These are phyloP conservation scores for Aureobasidium sp. DNA, from an alignment of 2,329 filamentous ascomycete genomes.

Conservation along the genomic window DNA sequence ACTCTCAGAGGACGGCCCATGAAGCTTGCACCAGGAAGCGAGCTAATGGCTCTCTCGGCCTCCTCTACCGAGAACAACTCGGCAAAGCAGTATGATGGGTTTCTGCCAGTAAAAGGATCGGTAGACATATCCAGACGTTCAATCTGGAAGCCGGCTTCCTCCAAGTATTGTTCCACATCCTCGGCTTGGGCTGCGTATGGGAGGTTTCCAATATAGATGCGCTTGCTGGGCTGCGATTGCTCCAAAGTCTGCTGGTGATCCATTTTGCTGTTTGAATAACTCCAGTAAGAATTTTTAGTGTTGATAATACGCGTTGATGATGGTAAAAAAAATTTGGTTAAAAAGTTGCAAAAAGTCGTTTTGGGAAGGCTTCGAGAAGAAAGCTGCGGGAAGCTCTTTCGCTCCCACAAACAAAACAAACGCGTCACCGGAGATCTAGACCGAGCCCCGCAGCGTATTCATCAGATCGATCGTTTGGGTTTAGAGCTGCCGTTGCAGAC, in stretches of 20 bases:
- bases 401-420: conserved; percentile 9
- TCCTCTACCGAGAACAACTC: conserved; percentile 52
- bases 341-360: conserved; percentile 3
- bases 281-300: not conserved
- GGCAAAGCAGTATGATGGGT: conserved; percentile 68
- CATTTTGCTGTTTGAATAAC: not conserved
- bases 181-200: conserved; percentile 45
- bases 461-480: not conserved
- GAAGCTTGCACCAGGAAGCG: conserved; percentile 47
- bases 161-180: conserved; percentile 44
- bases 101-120: conserved; percentile 59
- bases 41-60: conserved; percentile 50
- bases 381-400: conserved; percentile 1
- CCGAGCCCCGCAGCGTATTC: not conserved
- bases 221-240: conserved; percentile 6
- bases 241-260: not conserved
- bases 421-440: not conserved
- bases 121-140: conserved; percentile 57
- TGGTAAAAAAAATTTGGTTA: not conserved
- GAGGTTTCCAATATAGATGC: conserved; percentile 47
- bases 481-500: not conserved
- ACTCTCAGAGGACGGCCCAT: conserved; percentile 55
- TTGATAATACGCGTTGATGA: not conserved
- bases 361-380: conserved; percentile 12
- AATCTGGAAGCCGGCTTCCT: conserved; percentile 33